Evolutionary conservation across 495 filamentous ascomycete genomes (phyloP), one percentile per base, ranked within the genome.

Genomic region (Paragyromitra xinjiangensis): DNA sequence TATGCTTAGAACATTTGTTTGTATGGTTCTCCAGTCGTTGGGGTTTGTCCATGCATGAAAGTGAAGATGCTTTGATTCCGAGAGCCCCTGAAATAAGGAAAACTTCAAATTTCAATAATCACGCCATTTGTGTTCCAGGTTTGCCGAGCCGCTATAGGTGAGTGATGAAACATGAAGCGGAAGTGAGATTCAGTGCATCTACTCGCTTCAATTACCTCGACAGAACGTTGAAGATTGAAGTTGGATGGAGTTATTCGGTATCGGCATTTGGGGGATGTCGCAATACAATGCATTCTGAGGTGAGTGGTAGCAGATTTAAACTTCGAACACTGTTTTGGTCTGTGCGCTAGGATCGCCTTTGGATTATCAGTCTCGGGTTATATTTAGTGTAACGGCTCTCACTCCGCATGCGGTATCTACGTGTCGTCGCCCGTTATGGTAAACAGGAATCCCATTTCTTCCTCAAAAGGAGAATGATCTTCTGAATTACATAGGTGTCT

Each of bases 111-210:
- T 34, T 34, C 29, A 34, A 34, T 12, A 58, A 58, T 58, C 55
- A 19, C 55, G 24, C 55, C 55, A 58, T 24, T 9, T 8, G 1
- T 34, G 24, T 12, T 58, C 26, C 29, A 14, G 3, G 14, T 0
- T 29, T 58, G 14, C 55, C 22, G 55, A 58, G 55, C 55, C 55
- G 55, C 55, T 58, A 24, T 14, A 58, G 19, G 3, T 58, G 55
- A 58, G 55, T 58, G 55, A 58, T 58, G 29, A 26, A 24, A 11
- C 14, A 29, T 58, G 55, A 58, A 29, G 55, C 55, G 55, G 24
- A 29, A 8, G 3, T 58, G 6, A 34, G 55, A 58, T 26, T 24
- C 3, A 55, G 51, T 24, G 51, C 55, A 58, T 58, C 7, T 58
- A 24, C 26, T 29, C 22, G 24, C 50, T 53, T 58, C 24, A 26